A percentile compares a stretch with the other conserved stretches of the same genome.
Evolutionary conservation across 2,329 filamentous ascomycete genomes (phyloP).

Genomic region (Exophiala sp.): DNA sequence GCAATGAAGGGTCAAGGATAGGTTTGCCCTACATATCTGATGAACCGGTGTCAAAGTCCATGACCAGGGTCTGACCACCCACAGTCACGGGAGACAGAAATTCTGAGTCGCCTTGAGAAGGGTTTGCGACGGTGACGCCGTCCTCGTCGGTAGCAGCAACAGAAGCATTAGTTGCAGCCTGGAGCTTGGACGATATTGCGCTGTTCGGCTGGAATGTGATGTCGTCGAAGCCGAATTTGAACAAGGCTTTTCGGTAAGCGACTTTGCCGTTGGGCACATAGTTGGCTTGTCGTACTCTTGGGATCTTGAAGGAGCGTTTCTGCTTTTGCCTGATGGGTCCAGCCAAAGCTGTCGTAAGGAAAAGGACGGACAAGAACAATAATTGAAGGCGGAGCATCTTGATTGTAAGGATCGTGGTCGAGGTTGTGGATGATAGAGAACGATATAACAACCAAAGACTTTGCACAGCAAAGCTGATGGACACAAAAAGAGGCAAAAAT

Average conservation of each 20-base stretch:
- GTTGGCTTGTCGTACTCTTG: slow-evolving; percentile 54
- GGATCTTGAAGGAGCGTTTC: slow-evolving; percentile 57
- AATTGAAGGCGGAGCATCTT: slow-evolving; percentile 24
- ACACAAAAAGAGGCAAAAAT: slow-evolving; percentile 18
- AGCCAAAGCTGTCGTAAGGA: slow-evolving; percentile 35
- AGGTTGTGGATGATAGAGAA: slow-evolving; percentile 8
- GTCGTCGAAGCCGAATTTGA: slow-evolving; percentile 55
- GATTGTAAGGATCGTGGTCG: slow-evolving; percentile 14
- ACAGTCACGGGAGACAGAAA: slow-evolving; percentile 69
- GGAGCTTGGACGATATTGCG: slow-evolving; percentile 27
- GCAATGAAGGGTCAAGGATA: neutral
- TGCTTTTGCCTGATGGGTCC: slow-evolving; percentile 32
- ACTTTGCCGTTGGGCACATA: slow-evolving; percentile 58
- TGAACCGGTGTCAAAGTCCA: slow-evolving; percentile 75
- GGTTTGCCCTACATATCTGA: slow-evolving; percentile 58
- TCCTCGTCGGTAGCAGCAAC: slow-evolving; percentile 32
- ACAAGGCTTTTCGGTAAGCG: slow-evolving; percentile 63
- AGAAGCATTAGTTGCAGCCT: slow-evolving; percentile 29
- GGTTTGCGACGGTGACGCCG: slow-evolving; percentile 62
- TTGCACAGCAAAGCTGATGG: slow-evolving; percentile 10
- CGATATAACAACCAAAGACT: slow-evolving; percentile 4
- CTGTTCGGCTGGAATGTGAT: slow-evolving; percentile 35
- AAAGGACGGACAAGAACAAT: slow-evolving; percentile 29
- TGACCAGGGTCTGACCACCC: slow-evolving; percentile 64
- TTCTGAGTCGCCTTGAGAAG: slow-evolving; percentile 63